Evolutionary conservation across 1,139 yeast genomes (phyloP).

Genomic region (Candida sp.): DNA sequence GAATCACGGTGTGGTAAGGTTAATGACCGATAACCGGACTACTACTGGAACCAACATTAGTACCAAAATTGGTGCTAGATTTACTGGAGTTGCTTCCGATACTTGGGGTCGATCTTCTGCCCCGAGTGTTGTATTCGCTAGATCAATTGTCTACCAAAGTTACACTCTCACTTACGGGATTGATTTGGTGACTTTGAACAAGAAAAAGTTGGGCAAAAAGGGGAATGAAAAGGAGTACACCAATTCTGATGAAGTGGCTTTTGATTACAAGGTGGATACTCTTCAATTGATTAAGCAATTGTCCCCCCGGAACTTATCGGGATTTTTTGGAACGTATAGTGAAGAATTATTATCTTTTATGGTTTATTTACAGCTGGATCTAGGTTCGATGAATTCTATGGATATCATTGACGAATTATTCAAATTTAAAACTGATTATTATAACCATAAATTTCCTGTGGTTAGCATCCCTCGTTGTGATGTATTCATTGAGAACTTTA

Average conservation of each 20-base stretch:
- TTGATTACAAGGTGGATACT: background rate
- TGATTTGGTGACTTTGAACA: background rate
- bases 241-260: background rate
- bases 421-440: background rate
- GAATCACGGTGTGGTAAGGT: too few relatives aligned
- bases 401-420: background rate
- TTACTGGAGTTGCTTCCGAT: too few relatives aligned
- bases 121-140: too few relatives aligned
- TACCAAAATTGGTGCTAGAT: too few relatives aligned
- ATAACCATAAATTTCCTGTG: background rate
- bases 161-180: background rate
- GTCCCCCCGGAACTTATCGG: background rate
- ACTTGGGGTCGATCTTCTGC: too few relatives aligned
- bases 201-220: background rate
- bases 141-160: too few relatives aligned
- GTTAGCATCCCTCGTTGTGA: background rate
- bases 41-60: too few relatives aligned
- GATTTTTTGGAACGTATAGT: background rate
- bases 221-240: background rate
- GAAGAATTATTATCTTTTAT: background rate
- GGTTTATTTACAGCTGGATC: background rate
- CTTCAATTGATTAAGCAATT: background rate
- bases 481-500: constrained; percentile 6
- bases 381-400: background rate
- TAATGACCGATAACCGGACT: too few relatives aligned